These are phyloP conservation scores for Cyberlindnera sargentensis DNA, from an alignment of 805 yeast genomes.

Conservation along the genomic window DNA sequence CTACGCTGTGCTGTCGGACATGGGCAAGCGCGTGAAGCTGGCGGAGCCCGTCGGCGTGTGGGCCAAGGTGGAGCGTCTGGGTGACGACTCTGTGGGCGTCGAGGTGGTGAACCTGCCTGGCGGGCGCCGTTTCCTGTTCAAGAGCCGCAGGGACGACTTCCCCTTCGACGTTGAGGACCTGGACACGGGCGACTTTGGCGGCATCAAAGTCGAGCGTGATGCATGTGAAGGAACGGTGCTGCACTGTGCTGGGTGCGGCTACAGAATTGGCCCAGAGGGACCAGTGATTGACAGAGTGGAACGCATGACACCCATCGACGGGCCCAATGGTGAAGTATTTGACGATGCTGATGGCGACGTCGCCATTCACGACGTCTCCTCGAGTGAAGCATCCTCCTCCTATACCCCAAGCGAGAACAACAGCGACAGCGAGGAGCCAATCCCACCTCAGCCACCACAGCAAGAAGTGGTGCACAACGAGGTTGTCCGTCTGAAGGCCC, in stretches of 20 bases:
- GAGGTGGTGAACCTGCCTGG: conserved; percentile 5
- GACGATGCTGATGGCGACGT: too few species aligned
- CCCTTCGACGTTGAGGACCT: not conserved
- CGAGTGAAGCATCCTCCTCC: too few species aligned
- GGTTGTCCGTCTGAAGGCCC: not conserved
- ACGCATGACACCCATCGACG: not conserved
- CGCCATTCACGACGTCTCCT: too few species aligned
- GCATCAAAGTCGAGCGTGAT: too few species aligned
- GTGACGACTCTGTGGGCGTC: conserved; percentile 2
- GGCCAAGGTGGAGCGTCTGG: conserved; percentile 5
- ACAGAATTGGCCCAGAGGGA: not conserved
- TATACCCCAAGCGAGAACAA: not conserved
- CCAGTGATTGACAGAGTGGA: not conserved
- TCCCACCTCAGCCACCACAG: not conserved
- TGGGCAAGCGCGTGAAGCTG: not conserved
- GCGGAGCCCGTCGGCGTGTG: conserved; percentile 2
- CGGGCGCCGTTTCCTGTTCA: not conserved
- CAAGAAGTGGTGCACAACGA: not conserved
- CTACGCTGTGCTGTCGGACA: conserved; percentile 5
- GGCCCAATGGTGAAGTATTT: too few species aligned
- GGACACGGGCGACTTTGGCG: not conserved
- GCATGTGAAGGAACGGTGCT: too few species aligned
- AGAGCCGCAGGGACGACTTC: not conserved
- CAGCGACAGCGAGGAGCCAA: not conserved
- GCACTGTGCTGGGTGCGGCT: too few species aligned